These are phyloP conservation scores for Linnemannia schmuckeri DNA, from an alignment of 192 early-diverging fungal species.

Conservation along the genomic window DNA sequence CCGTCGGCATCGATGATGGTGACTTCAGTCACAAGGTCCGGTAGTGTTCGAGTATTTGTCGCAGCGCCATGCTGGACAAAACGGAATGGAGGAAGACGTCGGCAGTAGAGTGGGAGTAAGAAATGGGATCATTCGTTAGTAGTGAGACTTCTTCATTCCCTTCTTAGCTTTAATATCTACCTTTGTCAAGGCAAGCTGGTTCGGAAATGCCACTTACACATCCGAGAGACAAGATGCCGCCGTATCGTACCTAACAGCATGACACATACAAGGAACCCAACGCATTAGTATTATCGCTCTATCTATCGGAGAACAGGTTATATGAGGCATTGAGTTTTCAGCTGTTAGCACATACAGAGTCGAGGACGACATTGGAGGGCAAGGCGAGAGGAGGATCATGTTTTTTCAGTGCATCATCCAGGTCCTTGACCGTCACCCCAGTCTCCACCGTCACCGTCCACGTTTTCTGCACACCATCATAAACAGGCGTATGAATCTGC, in stretches of 20 bases:
- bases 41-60: constrained; percentile 24
- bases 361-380: constrained; percentile 30
- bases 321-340: neutral
- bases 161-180: too few species aligned
- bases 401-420: constrained; percentile 29
- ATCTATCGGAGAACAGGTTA: neutral
- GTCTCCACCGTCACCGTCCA: constrained; percentile 47
- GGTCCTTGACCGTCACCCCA: constrained; percentile 27
- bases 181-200: too few species aligned
- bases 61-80: constrained; percentile 41
- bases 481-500: constrained; percentile 5
- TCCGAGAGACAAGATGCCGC: constrained; percentile 26
- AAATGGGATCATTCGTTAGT: neutral
- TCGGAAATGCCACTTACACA: constrained; percentile 6
- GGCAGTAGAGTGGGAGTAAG: neutral
- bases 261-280: too few species aligned
- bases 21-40: constrained; percentile 48
- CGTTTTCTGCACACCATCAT: neutral
- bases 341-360: neutral
- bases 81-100: neutral
- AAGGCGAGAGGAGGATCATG: constrained; percentile 54
- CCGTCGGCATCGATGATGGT: constrained; percentile 46
- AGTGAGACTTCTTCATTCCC: neutral
- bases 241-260: constrained; percentile 10
- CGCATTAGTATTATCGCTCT: too few species aligned